Conservation (phyloP, 2,329 filamentous ascomycete species). For the Colletotrichum ledebouriae region DNA sequence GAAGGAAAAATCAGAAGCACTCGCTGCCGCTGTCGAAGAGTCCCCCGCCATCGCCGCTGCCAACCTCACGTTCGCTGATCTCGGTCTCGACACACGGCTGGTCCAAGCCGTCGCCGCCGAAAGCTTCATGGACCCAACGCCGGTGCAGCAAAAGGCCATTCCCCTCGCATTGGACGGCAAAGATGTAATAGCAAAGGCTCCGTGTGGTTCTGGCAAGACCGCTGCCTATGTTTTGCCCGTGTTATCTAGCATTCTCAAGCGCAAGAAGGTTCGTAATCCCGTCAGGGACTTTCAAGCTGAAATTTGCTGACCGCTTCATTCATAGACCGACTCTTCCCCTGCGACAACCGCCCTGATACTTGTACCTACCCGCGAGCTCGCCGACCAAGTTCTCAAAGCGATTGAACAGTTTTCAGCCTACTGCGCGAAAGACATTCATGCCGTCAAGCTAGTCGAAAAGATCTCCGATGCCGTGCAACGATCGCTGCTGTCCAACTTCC, state of each 20-base stretch:
- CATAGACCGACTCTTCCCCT: constrained; percentile 62
- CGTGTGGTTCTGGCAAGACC: constrained; percentile 97
- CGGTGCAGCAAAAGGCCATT: constrained; percentile 88
- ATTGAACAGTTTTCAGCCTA: constrained; percentile 83
- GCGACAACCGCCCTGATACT: constrained; percentile 85
- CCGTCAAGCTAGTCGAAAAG: constrained; percentile 90
- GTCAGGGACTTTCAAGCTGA: background rate
- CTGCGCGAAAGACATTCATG: constrained; percentile 85
- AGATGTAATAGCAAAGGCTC: constrained; percentile 91
- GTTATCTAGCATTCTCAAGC: constrained; percentile 85
- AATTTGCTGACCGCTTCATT: constrained; percentile 30
- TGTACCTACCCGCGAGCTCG: constrained; percentile 94
- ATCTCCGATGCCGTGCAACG: constrained; percentile 90
- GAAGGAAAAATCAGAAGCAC: constrained; percentile 32
- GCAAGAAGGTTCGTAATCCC: constrained; percentile 70
- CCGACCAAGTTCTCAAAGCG: constrained; percentile 87
- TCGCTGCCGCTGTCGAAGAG: background rate
- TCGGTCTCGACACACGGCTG: constrained; percentile 87
- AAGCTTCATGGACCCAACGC: constrained; percentile 88
- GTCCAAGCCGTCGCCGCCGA: constrained; percentile 88
- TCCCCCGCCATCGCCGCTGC: constrained; percentile 40
- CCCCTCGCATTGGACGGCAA: constrained; percentile 88
- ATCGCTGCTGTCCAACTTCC: constrained; percentile 85
- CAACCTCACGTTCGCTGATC: constrained; percentile 75
- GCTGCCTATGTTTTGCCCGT: constrained; percentile 94